Conservation (phyloP, 2,329 filamentous ascomycete species). For the Hymenoscyphus fructigenus region DNA sequence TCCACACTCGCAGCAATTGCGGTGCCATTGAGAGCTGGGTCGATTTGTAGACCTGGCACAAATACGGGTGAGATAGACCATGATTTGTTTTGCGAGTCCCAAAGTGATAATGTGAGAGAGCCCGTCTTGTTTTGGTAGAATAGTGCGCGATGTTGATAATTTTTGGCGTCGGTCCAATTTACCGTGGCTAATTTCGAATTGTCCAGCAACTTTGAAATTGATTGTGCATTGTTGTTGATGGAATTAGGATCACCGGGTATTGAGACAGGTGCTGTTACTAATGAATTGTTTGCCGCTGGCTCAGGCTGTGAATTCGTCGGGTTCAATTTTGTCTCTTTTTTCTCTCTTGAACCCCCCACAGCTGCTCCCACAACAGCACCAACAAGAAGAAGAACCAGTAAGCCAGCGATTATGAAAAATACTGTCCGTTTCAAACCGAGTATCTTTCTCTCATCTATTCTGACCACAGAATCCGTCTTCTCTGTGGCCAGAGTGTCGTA, state of each 20-base stretch:
- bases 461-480: too few species aligned
- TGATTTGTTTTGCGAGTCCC: not conserved
- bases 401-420: not conserved
- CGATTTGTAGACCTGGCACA: not conserved
- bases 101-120: not conserved
- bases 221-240: not conserved
- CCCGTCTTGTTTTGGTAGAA: not conserved
- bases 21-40: not conserved
- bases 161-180: not conserved
- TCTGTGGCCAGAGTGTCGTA: not conserved
- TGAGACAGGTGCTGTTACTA: not conserved
- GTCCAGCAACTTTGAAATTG: not conserved
- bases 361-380: not conserved
- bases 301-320: not conserved
- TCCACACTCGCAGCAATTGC: not conserved
- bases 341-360: not conserved
- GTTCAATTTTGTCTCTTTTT: not conserved
- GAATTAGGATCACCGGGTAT: not conserved
- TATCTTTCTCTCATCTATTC: not conserved
- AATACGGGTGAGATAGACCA: not conserved
- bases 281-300: not conserved
- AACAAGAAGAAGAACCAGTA: not conserved
- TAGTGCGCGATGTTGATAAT: not conserved
- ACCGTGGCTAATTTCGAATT: not conserved
- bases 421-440: not conserved